A percentile compares a stretch with the other conserved stretches of the same genome.
phyloP scores from a whole-genome alignment of 164 flowering plant species.

The Magnolia officinalis region DNA sequence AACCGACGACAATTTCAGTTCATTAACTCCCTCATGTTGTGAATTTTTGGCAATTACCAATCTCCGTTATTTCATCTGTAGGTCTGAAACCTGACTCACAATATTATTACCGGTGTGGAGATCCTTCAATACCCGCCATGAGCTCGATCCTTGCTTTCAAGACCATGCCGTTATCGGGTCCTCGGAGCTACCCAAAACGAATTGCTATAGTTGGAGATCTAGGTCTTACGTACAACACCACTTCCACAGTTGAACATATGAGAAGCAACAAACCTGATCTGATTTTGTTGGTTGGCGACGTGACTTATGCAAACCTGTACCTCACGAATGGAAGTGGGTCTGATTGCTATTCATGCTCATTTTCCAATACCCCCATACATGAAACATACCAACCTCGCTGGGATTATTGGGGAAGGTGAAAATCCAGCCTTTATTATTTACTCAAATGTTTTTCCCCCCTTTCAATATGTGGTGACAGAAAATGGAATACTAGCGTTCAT shows the following conservation, averaged over 20 bases:
- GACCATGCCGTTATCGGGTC: conserved; percentile 72
- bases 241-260: conserved; percentile 70
- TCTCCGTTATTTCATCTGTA: conserved; percentile 20
- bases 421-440: background rate
- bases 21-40: too few relatives aligned
- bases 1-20: too few relatives aligned
- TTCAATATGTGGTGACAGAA: background rate
- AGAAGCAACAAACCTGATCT: conserved; percentile 71
- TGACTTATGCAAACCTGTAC: conserved; percentile 79
- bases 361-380: conserved; percentile 68
- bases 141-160: conserved; percentile 53
- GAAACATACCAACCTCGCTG: conserved; percentile 98
- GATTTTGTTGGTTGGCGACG: conserved; percentile 75
- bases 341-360: conserved; percentile 81
- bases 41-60: background rate
- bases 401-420: conserved; percentile 99
- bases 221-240: conserved; percentile 89
- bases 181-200: conserved; percentile 63
- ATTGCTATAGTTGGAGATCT: conserved; percentile 83
- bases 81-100: conserved; percentile 59
- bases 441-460: background rate
- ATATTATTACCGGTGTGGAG: conserved; percentile 87
- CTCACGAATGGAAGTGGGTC: conserved; percentile 88
- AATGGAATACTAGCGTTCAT: background rate
- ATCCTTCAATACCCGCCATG: conserved; percentile 71